A percentile compares a stretch with the other conserved stretches of the same genome.
These are phyloP conservation scores for Cornus suecica DNA, from an alignment of 148 eudicot species.

Conservation along the genomic window DNA sequence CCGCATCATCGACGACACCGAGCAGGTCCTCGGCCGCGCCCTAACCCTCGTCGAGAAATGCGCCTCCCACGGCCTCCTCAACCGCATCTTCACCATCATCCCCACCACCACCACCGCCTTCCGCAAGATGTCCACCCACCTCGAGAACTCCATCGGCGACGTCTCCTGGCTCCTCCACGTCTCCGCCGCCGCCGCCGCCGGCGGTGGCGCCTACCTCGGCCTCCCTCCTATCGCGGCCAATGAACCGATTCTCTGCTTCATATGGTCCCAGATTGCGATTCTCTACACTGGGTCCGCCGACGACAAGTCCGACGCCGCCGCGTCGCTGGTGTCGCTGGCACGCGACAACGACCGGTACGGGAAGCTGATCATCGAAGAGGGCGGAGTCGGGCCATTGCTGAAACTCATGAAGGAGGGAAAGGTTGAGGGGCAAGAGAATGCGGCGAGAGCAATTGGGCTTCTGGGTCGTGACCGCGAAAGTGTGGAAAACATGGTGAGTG, in stretches of 20 bases:
- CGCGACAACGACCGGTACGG: slow-evolving; percentile 5
- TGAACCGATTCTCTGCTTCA: slow-evolving; percentile 13
- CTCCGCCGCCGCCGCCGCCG: background rate
- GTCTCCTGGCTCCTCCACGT: slow-evolving; percentile 10
- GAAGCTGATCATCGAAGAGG: slow-evolving; percentile 13
- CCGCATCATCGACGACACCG: slow-evolving; percentile 78
- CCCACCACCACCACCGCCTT: slow-evolving; percentile 10
- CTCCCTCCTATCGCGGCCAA: slow-evolving; percentile 14
- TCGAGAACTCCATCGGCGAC: slow-evolving; percentile 11
- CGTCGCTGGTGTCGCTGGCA: background rate
- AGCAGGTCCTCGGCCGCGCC: slow-evolving; percentile 70
- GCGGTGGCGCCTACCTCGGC: background rate
- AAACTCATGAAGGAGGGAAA: slow-evolving; percentile 4
- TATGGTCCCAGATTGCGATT: slow-evolving; percentile 3
- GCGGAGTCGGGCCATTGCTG: slow-evolving; percentile 2
- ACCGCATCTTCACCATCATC: slow-evolving; percentile 7
- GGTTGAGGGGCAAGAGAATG: background rate
- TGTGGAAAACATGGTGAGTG: background rate
- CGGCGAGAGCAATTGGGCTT: slow-evolving; percentile 5
- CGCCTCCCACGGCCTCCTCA: background rate
- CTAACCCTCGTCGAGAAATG: slow-evolving; percentile 9
- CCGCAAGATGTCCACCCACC: background rate
- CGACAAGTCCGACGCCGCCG: background rate
- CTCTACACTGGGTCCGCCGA: background rate
- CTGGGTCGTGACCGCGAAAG: slow-evolving; percentile 4